Base-by-base conservation (phyloP, 306 rosid genomes). In the Sicyos edulis region DNA sequence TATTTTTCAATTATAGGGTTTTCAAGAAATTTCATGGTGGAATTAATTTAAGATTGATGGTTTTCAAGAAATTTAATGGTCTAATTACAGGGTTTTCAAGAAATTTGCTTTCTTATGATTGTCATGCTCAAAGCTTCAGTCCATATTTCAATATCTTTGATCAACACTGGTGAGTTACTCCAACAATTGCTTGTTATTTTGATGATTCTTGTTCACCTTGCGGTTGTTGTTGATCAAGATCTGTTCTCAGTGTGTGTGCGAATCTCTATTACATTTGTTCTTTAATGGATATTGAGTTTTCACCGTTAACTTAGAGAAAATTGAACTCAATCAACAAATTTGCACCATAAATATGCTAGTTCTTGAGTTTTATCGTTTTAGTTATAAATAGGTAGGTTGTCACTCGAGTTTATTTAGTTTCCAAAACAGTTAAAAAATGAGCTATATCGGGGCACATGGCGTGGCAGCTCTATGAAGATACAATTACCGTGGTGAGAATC, bases 401-500 rank as follows among this genome's bases (percentile, higher is more conserved):
- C n/a, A n/a, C n/a, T n/a, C n/a, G n/a, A n/a, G n/a, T n/a, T n/a
- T n/a, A 73, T 74, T 13, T 45, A 81, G 82, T 55, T 73, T 60
- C 50, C 45, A 8, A 16, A 73, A 56, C 16, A 44, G 77, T 63
- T 10, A 75, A 76, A 74, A 74, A 73, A 95, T 95, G 99, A 92
- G 95, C 22, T 95, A 89, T 82, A 82, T 95, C 58, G 95, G 96
- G 58, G 80, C 86, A 54, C 97, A 91, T 72, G 97, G 99, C 72
- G 87, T 86, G 50, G 84, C 89, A 56, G 86, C 99, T 47, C 79
- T 95, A 73, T 92, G 81, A 51, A 87, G 78, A 78, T 85, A 91
- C 83, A 91, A 89, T 81, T 95, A 91, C 71, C 84, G n/a, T n/a
- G n/a, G n/a, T n/a, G n/a, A n/a, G n/a, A n/a, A n/a, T n/a, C n/a